Conservation (phyloP, 2,329 filamentous ascomycete species). For the Ophiostoma angusticollis region DNA sequence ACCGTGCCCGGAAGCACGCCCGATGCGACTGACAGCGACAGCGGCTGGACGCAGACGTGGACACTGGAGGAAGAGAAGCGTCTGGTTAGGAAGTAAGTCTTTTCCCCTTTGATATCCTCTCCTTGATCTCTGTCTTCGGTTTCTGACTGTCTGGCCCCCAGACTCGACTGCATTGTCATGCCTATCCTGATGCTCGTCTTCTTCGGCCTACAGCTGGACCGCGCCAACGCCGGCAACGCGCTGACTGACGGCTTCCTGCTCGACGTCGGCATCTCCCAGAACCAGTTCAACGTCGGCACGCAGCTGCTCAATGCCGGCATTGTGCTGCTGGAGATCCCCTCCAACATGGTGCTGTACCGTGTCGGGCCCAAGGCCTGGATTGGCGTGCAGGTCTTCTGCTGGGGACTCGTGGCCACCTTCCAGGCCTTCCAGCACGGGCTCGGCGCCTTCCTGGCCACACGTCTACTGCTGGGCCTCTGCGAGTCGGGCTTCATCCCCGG, state of each 20-base stretch:
- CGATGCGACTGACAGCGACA: conserved; percentile 2
- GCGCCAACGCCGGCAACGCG: conserved; percentile 24
- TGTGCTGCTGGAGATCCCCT: conserved; percentile 25
- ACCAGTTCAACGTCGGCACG: conserved; percentile 33
- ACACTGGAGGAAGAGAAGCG: conserved; percentile 4
- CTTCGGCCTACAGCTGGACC: conserved; percentile 30
- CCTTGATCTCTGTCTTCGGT: neutral
- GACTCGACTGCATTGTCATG: conserved; percentile 28
- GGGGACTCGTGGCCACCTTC: conserved; percentile 39
- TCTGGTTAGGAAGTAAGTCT: conserved; percentile 5
- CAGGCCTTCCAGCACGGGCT: conserved; percentile 38
- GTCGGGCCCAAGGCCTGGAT: conserved; percentile 41
- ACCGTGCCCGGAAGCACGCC: neutral
- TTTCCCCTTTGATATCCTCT: neutral
- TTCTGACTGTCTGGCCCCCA: neutral
- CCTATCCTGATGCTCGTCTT: conserved; percentile 29
- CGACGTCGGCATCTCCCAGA: conserved; percentile 25
- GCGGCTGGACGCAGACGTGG: conserved; percentile 5
- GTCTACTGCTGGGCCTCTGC: conserved; percentile 36
- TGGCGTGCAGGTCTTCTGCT: conserved; percentile 39
- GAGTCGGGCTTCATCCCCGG: conserved; percentile 45
- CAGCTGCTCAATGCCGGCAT: conserved; percentile 23
- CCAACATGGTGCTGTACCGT: conserved; percentile 33
- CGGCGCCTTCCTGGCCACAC: conserved; percentile 33
- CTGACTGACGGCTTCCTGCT: conserved; percentile 16